These are phyloP conservation scores for Leptosphaerulina australis DNA, from an alignment of 2,329 filamentous ascomycete genomes.

Conservation along the genomic window DNA sequence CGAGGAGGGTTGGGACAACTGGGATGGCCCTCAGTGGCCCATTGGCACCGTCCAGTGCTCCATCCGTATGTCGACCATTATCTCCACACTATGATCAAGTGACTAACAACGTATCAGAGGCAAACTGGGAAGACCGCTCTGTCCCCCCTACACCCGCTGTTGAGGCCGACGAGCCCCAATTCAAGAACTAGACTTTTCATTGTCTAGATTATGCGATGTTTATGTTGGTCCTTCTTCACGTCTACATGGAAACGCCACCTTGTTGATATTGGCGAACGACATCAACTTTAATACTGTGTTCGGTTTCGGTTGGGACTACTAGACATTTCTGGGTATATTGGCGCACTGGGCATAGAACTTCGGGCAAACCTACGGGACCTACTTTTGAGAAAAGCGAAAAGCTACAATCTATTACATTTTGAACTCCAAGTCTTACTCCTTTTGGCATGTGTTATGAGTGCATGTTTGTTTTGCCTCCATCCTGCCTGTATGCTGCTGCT, in stretches of 20 bases:
- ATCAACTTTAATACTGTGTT: slow-evolving; percentile 18
- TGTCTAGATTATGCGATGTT: slow-evolving; percentile 12
- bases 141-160: slow-evolving; percentile 17
- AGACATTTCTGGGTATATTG: slow-evolving; percentile 15
- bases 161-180: slow-evolving; percentile 20
- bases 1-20: slow-evolving; percentile 36
- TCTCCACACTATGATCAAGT: not conserved
- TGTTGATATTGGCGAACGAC: slow-evolving; percentile 16
- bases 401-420: slow-evolving; percentile 12
- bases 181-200: slow-evolving; percentile 14
- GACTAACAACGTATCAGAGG: slow-evolving; percentile 11
- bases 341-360: slow-evolving; percentile 14
- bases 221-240: slow-evolving; percentile 15
- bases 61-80: slow-evolving; percentile 21
- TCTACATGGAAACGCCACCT: slow-evolving; percentile 18
- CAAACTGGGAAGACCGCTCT: slow-evolving; percentile 19
- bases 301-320: slow-evolving; percentile 10
- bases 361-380: slow-evolving; percentile 19
- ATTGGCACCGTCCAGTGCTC: slow-evolving; percentile 32
- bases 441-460: not conserved
- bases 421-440: not conserved
- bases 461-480: not conserved
- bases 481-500: too few relatives aligned
- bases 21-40: slow-evolving; percentile 35
- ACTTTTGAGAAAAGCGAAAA: slow-evolving; percentile 12